Evolutionary conservation across 495 filamentous ascomycete genomes (phyloP).

Genomic region (Penicillium daleae): DNA sequence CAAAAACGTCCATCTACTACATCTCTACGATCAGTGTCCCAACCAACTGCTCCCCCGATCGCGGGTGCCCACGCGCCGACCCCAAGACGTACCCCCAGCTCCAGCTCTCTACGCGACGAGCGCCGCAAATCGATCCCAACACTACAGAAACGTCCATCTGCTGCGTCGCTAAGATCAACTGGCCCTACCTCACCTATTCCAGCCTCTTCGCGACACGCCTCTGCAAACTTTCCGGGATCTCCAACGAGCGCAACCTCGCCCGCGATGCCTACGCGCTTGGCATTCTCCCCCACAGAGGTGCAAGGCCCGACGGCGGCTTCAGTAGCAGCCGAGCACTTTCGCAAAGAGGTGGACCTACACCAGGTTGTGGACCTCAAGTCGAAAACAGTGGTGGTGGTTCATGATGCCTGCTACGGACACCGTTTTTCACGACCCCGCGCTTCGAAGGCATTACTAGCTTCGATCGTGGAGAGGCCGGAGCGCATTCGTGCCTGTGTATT

Average conservation of each 20-base stretch:
- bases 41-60: slow-evolving; percentile 21
- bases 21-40: slow-evolving; percentile 46
- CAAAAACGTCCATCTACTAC: slow-evolving; percentile 51
- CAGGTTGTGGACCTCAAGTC: slow-evolving; percentile 54
- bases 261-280: slow-evolving; percentile 27
- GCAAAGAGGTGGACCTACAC: slow-evolving; percentile 68
- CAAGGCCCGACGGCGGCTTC: slow-evolving; percentile 62
- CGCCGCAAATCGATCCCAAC: slow-evolving; percentile 45
- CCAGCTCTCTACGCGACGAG: slow-evolving; percentile 55
- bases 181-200: slow-evolving; percentile 40
- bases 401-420: slow-evolving; percentile 94
- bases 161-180: slow-evolving; percentile 35
- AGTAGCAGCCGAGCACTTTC: slow-evolving; percentile 71
- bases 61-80: slow-evolving; percentile 18
- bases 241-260: slow-evolving; percentile 35
- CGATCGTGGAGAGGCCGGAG: slow-evolving; percentile 91
- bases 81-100: slow-evolving; percentile 55
- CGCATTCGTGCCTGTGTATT: slow-evolving; percentile 81
- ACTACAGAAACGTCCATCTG: slow-evolving; percentile 51
- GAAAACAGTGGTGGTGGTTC: slow-evolving; percentile 79
- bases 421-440: slow-evolving; percentile 82
- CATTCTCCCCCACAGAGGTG: slow-evolving; percentile 28
- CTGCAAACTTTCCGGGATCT: slow-evolving; percentile 48
- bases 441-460: slow-evolving; percentile 62
- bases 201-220: slow-evolving; percentile 49